Evolutionary conservation across 768 basidiomycete genomes (phyloP).

Genomic region (Mycena vitilis): DNA sequence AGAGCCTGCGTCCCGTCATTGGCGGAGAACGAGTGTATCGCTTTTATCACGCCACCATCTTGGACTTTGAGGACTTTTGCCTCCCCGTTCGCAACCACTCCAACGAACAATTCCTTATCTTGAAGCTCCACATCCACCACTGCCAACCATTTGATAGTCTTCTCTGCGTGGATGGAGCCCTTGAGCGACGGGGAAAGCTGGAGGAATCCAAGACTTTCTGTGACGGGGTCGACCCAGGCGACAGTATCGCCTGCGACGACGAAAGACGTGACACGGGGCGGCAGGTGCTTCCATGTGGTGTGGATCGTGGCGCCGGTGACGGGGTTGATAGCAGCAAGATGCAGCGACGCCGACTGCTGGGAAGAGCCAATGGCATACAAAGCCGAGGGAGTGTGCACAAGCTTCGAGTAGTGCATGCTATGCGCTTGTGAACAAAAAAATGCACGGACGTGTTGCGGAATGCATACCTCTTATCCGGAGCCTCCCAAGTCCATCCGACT

Average conservation of each 20-base stretch:
- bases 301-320: slow-evolving; percentile 43
- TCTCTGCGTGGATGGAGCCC: slow-evolving; percentile 56
- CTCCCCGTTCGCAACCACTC: slow-evolving; percentile 64
- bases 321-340: slow-evolving; percentile 67
- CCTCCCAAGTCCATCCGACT: slow-evolving; percentile 77
- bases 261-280: slow-evolving; percentile 26
- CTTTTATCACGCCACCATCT: slow-evolving; percentile 53
- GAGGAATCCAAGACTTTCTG: slow-evolving; percentile 24
- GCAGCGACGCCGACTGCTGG: slow-evolving; percentile 69
- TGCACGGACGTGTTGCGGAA: slow-evolving; percentile 3
- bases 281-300: slow-evolving; percentile 31
- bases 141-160: slow-evolving; percentile 57
- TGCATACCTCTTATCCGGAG: slow-evolving; percentile 73
- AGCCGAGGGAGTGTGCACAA: slow-evolving; percentile 63
- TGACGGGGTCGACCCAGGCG: slow-evolving; percentile 29
- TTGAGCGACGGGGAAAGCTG: slow-evolving; percentile 64
- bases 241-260: slow-evolving; percentile 19
- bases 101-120: slow-evolving; percentile 70
- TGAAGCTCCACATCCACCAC: slow-evolving; percentile 73
- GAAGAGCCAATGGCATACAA: slow-evolving; percentile 70
- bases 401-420: slow-evolving; percentile 75
- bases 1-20: slow-evolving; percentile 57
- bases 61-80: slow-evolving; percentile 66
- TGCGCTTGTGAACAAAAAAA: slow-evolving; percentile 13
- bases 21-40: slow-evolving; percentile 66